Conservation (phyloP, 148 eudicot species). For the Nepenthes mirabilis region DNA sequence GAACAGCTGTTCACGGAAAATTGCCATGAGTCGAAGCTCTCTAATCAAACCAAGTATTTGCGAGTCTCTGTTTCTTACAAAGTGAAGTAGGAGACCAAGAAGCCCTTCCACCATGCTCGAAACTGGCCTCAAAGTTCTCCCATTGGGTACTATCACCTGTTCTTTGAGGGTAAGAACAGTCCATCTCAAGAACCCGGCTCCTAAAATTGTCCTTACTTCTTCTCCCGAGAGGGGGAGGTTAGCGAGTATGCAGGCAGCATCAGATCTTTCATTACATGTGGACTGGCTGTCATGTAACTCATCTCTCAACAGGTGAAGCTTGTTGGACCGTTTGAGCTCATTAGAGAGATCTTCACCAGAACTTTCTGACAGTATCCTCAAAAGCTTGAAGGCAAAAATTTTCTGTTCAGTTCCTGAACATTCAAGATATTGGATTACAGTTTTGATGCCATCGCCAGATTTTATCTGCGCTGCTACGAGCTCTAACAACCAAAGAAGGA, state of each 20-base stretch:
- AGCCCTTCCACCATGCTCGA: slow-evolving; percentile 48
- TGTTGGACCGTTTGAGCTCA: slow-evolving; percentile 28
- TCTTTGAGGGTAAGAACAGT: slow-evolving; percentile 35
- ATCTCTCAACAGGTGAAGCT: slow-evolving; percentile 26
- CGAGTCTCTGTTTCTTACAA: slow-evolving; percentile 25
- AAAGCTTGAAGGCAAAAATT: slow-evolving; percentile 31
- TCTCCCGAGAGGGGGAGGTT: slow-evolving; percentile 40
- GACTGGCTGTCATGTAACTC: slow-evolving; percentile 28
- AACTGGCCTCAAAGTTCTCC: slow-evolving; percentile 19
- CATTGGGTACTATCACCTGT: slow-evolving; percentile 13
- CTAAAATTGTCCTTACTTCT: slow-evolving; percentile 38
- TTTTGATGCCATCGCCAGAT: slow-evolving; percentile 40
- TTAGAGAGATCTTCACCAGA: slow-evolving; percentile 21
- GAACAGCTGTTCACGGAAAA: slow-evolving; percentile 33
- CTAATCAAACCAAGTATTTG: slow-evolving; percentile 25
- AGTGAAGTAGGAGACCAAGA: slow-evolving; percentile 52
- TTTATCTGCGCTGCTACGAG: slow-evolving; percentile 34
- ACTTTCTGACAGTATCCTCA: slow-evolving; percentile 40
- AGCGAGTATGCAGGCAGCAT: slow-evolving; percentile 46
- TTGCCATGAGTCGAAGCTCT: slow-evolving; percentile 35
- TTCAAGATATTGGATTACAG: slow-evolving; percentile 29
- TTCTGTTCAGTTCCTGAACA: slow-evolving; percentile 30
- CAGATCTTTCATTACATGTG: slow-evolving; percentile 30
- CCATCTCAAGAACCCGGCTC: slow-evolving; percentile 37
- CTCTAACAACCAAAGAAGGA: slow-evolving; percentile 20